Evolutionary conservation across 2,329 filamentous ascomycete genomes (phyloP), one percentile per base, ranked within the genome.

Genomic region (Incumbomyces lentus): DNA sequence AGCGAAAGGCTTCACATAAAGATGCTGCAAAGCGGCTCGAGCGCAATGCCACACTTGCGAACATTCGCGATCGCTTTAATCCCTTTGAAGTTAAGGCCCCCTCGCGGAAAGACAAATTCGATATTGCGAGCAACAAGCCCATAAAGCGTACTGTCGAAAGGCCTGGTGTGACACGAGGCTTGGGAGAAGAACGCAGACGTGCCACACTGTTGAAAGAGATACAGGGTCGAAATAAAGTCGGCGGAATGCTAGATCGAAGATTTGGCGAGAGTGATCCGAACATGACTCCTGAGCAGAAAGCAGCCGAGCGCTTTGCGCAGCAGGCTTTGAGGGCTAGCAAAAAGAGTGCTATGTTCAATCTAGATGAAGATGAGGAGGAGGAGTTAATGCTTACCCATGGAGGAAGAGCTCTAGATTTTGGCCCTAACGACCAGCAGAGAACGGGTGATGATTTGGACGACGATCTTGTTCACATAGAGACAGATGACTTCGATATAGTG

Each of bases 241-340:
- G 92, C 53, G 90, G 89, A 3, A 86, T 98, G 52, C 68, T 95
- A 44, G 92, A 98, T 73, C 79, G 87, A 59, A 82, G 92, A 58
- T 95, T 98, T 59, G 92, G 93, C 65, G 93, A 98, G 70, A 85
- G 93, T 60, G 89, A 98, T 63, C 86, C 88, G 10, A 84, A 81
- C 11, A 90, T 98, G 86, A 86, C 86, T 2, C 82, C 88, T 2
- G 92, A 98, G 61, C 86, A 96, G 60, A 85, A 84, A 62, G 92
- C 92, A 69, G 76, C 92, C 55, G 86, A 95, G 65, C 78, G 92
- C 60, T 98, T 94, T 61, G 86, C 90, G 37, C 73, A 81, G 58
- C 92, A 95, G 68, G 92, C 92, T 64, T 82, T 89, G 68, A 75
- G 76, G 56, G 77, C 76, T 53, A 79, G 86, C 68, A 87, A 84